Percentiles rank a stretch among this genome's conserved stretches.
Evolutionary conservation across 345 rosid species (phyloP).

Genomic region (Euphorbia tirucalli): DNA sequence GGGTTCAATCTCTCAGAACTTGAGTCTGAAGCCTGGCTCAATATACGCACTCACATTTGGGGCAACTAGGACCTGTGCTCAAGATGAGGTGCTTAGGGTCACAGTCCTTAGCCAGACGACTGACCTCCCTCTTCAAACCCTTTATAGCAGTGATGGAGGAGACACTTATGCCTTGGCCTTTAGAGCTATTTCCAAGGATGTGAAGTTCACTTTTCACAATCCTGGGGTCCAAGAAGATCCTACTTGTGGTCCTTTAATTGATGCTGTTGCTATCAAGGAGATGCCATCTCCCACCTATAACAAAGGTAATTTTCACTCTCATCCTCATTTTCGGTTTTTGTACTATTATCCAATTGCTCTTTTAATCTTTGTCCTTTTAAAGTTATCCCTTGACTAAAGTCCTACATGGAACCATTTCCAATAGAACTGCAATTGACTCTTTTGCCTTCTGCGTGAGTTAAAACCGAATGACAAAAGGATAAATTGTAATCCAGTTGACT

Average conservation of each 20-base stretch:
- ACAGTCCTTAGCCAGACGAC: slow-evolving; percentile 51
- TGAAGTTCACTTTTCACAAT: slow-evolving; percentile 66
- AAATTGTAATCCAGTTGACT: too few relatives aligned
- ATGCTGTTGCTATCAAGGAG: slow-evolving; percentile 79
- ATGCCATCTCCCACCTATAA: slow-evolving; percentile 40
- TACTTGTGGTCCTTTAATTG: slow-evolving; percentile 79
- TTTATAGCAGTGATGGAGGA: slow-evolving; percentile 71
- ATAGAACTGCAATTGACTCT: too few relatives aligned
- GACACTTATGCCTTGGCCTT: slow-evolving; percentile 83
- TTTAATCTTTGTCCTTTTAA: too few relatives aligned
- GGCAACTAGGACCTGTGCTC: slow-evolving; percentile 75
- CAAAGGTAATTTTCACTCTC: slow-evolving; percentile 31
- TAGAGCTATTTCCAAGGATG: slow-evolving; percentile 42
- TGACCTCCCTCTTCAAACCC: slow-evolving; percentile 62
- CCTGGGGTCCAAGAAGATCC: slow-evolving; percentile 84
- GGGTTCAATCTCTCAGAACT: slow-evolving; percentile 69
- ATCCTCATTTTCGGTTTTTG: too few relatives aligned
- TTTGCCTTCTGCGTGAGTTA: too few relatives aligned
- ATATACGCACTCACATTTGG: slow-evolving; percentile 74
- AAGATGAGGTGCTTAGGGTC: slow-evolving; percentile 61
- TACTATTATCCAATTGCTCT: too few relatives aligned
- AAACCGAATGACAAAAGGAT: too few relatives aligned
- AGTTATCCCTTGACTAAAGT: too few relatives aligned
- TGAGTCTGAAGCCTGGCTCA: slow-evolving; percentile 37
- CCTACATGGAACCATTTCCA: too few relatives aligned